Conservation (phyloP, 2,329 filamentous ascomycete species). For the Botrytis cinerea region DNA sequence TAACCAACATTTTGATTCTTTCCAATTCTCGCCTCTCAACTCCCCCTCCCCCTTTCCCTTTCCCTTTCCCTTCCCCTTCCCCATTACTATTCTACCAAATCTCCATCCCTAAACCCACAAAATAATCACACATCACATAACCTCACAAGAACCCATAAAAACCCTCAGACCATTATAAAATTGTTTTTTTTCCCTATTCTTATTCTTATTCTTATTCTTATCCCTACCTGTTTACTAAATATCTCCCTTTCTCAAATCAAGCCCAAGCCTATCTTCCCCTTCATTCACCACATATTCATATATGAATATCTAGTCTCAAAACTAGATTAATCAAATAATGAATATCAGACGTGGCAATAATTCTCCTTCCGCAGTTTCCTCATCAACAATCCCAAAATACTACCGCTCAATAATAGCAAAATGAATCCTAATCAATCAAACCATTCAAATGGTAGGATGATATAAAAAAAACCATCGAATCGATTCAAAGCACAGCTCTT, state of each 20-base stretch:
- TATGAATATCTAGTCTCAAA: background rate
- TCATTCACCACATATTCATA: background rate
- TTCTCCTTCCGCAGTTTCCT: background rate
- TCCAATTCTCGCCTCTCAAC: no score
- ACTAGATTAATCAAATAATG: background rate
- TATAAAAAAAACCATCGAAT: constrained; percentile 1
- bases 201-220: background rate
- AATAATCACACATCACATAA: background rate
- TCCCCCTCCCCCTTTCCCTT: no score
- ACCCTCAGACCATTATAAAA: background rate
- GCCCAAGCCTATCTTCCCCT: background rate
- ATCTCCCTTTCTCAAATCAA: background rate
- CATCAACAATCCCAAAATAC: background rate
- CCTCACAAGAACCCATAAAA: background rate
- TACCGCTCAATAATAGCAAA: constrained; percentile 3
- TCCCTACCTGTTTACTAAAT: constrained; percentile 2
- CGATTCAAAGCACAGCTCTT: constrained; percentile 12
- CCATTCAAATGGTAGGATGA: constrained; percentile 4
- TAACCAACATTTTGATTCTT: no score
- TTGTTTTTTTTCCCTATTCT: background rate
- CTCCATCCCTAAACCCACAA: no score
- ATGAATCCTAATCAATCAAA: background rate
- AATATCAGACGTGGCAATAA: background rate
- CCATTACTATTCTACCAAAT: no score
- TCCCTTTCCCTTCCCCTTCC: no score